Evolutionary conservation across 495 filamentous ascomycete genomes (phyloP), one percentile per base, ranked within the genome.

Genomic region (Usnea hakonensis): DNA sequence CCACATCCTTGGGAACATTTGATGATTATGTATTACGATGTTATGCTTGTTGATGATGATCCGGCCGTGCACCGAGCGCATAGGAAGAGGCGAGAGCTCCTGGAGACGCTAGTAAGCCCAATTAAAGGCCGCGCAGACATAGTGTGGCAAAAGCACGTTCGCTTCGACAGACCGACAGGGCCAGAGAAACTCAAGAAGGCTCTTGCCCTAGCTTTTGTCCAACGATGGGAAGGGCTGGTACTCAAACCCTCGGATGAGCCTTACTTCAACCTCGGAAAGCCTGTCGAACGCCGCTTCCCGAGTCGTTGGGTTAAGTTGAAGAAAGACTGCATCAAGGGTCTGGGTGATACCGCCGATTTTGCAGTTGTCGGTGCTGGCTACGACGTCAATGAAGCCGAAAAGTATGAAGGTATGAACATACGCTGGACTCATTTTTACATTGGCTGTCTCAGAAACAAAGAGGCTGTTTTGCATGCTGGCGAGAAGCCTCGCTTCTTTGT

Each of bases 291-390:
- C 69, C 44, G 54, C 48, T 79, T 72, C 38, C 75, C 65, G 38
- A 79, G 77, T 56, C 79, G 79, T 32, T 87, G 85, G 73, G 88
- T 95, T 68, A 96, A 95, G 73, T 69, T 96, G 33, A 96, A 96
- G 71, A 95, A 92, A 65, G 90, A 95, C 66, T 96, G 95, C 63
- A 87, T 96, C n/a, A 77, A 76, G 23, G 83, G 84, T 8, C 79
- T 91, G 65, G 91, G 90, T 2, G 90, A 95, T 66, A 86, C 89
- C 44, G 84, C 87, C 2, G 91, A 95, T 70, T 87, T 96, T 65
- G 84, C 87, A 2, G 79, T 93, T 9, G 74, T 95, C 37, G 91
- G 89, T 6, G 90, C 81, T 9, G 79, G 80, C 2, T 90, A 86
- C 64, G 82, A 87, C 63, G 73, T 83, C 14, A 77, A 75, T 53